Evolutionary conservation across 2,329 filamentous ascomycete species (phyloP), one percentile per base, ranked within the genome.

Genomic region (Penicillium rolfsii): DNA sequence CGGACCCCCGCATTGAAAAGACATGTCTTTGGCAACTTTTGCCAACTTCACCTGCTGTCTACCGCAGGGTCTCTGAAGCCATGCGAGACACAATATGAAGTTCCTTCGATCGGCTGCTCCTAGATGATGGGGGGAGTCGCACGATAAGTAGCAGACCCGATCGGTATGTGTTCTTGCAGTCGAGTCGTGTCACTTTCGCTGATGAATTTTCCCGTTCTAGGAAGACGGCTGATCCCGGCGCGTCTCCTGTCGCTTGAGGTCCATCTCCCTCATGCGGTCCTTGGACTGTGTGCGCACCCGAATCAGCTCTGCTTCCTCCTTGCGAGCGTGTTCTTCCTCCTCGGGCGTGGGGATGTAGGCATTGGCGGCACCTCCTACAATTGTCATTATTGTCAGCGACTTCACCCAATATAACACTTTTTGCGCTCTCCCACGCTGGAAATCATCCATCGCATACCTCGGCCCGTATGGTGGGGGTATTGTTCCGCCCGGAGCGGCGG

Each of bases 381-480:
- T 19, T n/a, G 19, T 7, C 41, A 5, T 54, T 16, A 28, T 26
- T 4, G 38, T 58, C n/a, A 66, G 56, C 49, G 26, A 57, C 16
- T 14, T 36, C 26, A 46, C 5, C 2, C 19, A 6, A 22, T 22
- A 4, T n/a, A 50, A 3, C n/a, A 33, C n/a, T 35, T 1, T 53
- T 22, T 43, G 30, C 14, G 16, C 16, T 40, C 19, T 28, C 22
- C 33, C 0, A 19, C 8, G 33, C 14, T 19, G 24, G 16, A 12
- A 22, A 9, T 16, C 22, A 19, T 28, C 26, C 26, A 33, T 8
- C 54, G 55, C 74, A 60, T 78, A 81, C 78, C 74, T 76, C 79
- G 68, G 60, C 79, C 79, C 7, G 74, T 79, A 59, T 78, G 76
- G 66, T 78, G 75, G 38, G 74, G 72, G 14, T 71, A 73, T 61